Evolutionary conservation across 441 rosid species (phyloP).

Genomic region (Sinapis alba): DNA sequence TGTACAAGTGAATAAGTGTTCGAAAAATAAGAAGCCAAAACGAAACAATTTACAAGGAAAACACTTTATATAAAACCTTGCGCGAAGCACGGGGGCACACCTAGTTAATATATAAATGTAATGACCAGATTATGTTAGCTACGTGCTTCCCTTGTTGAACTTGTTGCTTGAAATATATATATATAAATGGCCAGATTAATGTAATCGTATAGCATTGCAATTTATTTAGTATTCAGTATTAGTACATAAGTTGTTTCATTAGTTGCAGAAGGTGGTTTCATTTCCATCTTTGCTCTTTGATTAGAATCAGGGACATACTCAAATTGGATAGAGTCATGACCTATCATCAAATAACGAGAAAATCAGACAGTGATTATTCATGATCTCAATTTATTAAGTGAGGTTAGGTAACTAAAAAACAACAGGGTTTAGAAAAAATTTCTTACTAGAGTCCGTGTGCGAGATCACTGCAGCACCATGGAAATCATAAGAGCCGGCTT

Average conservation of each 20-base stretch:
- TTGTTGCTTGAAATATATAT: background rate
- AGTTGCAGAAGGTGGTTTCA: background rate
- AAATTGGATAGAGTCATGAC: background rate
- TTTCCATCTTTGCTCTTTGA: background rate
- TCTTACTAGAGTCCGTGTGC: constrained; percentile 60
- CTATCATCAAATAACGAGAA: background rate
- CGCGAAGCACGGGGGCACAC: no score
- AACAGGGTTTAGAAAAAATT: background rate
- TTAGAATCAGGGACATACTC: background rate
- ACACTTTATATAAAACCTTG: no score
- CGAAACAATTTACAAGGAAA: no score
- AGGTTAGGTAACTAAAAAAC: background rate
- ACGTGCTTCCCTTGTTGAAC: background rate
- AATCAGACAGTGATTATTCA: background rate
- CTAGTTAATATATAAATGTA: no score
- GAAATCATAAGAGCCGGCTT: constrained; percentile 57
- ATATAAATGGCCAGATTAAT: background rate
- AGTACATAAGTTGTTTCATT: background rate
- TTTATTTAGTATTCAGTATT: no score
- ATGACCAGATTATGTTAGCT: background rate
- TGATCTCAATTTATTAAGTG: background rate
- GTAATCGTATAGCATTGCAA: no score
- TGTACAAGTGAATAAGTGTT: no score
- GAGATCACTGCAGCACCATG: constrained; percentile 56
- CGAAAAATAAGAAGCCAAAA: no score